Base-by-base conservation (phyloP, 495 filamentous ascomycete species). In the Lasiosphaeriaceae sp. region DNA sequence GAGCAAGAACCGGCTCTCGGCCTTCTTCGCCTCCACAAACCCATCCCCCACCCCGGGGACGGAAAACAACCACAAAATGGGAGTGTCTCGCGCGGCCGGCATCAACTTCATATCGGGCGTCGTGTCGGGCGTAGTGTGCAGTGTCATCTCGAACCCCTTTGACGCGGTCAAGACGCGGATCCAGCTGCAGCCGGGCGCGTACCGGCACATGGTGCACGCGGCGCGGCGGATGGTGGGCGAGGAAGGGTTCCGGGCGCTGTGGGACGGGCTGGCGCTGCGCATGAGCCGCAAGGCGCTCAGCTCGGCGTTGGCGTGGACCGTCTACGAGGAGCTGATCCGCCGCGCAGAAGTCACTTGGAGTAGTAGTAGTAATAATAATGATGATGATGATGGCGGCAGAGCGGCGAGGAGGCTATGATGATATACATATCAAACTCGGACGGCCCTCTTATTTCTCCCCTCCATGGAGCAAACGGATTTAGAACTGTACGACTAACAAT, bases 101-200 rank as follows among this genome's bases (percentile, higher is more conserved):
- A 89, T 98, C 59, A 96, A 98, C 63, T 96, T 96, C 59, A 73
- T 80, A 3, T 92, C 88, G 2, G 92, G 90, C 6, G 83, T 87
- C 1, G 61, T 81, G 1, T 91, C 89, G 2, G 92, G 90, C 7
- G 83, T 86, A 1, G 65, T 90, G 2, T 93, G 92, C 23, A 92
- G 89, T 20, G 86, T 86, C 11, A 71, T 92, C 14, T 92, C 94
- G 20, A 98, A 98, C 71, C 94, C 94, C 2, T 97, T 97, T 60
- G 94, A 98, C 74, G 89, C 91, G 3, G 83, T 97, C 69, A 98
- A 98, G 80, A 98, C 94, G 16, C 77, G 94, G 48, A 81, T 98
- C 57, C 94, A 99, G 77, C 80, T 99, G 17, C 85, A 92, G 75
- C 94, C 94, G 21, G 80, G 74, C 7, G 78, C 82, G 56, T 99